Conservation (phyloP, 257 asterid genomes). For the Fraxinus anomala region DNA sequence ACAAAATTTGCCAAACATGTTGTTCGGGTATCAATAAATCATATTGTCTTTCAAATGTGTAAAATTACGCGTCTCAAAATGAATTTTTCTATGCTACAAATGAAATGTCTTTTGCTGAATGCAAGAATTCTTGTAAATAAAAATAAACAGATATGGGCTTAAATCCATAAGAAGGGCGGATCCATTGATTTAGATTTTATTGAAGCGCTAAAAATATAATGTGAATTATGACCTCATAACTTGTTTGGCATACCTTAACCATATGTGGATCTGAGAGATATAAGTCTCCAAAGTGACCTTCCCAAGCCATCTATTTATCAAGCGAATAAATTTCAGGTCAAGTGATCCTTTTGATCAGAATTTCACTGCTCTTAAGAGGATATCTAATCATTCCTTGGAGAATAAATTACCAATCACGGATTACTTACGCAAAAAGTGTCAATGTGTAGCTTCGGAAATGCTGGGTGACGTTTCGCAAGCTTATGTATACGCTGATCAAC, state of each 20-base stretch:
- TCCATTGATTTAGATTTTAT: neutral
- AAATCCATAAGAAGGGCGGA: neutral
- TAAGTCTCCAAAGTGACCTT: constrained; percentile 90
- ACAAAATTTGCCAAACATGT: neutral
- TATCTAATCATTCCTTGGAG: neutral
- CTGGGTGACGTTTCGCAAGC: constrained; percentile 81
- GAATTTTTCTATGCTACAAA: neutral
- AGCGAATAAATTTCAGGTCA: constrained; percentile 19
- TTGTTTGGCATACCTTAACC: constrained; percentile 66
- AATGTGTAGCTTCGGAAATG: constrained; percentile 74
- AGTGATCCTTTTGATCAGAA: constrained; percentile 11
- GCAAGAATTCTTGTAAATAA: neutral
- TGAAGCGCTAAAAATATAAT: neutral
- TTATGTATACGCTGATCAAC: constrained; percentile 67
- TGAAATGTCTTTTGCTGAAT: neutral
- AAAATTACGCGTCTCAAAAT: neutral
- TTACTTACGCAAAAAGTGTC: constrained; percentile 90
- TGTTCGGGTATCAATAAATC: neutral
- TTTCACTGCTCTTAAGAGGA: constrained; percentile 13
- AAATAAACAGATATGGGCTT: neutral
- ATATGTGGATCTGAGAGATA: constrained; percentile 84
- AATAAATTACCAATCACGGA: constrained; percentile 1
- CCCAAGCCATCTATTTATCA: constrained; percentile 79
- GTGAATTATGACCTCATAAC: neutral
- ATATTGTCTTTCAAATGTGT: neutral